Base-by-base conservation (phyloP, 2,329 filamentous ascomycete species). In the Pseudogymnoascus verrucosus region DNA sequence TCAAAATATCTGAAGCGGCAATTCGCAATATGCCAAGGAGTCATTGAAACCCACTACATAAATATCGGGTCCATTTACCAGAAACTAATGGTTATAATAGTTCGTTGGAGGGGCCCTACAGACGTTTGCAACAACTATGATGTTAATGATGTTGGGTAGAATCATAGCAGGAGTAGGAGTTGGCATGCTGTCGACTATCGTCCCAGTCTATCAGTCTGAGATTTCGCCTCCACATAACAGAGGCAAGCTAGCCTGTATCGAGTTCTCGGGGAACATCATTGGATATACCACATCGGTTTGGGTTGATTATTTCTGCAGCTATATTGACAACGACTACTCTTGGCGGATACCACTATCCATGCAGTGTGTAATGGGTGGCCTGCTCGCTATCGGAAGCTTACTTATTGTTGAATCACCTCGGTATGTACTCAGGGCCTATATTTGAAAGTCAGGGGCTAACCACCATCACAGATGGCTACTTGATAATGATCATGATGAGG, bases 221-320 rank as follows among this genome's bases (percentile, higher is more conserved):
- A 96, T 96, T 72, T 97, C 93, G 47, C 95, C 95, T 60, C 92
- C 95, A 4, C 95, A 99, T 73, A 98, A 96, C 76, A 85, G 95
- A 71, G 95, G 95, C 67, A 96, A 95, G 77, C 82, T 99, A 66
- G 95, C 93, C 23, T 98, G 95, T 75, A 98, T 99, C 69, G 95
- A 99, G 75, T 99, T 98, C 73, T 93, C 93, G 0, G 95, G 95
- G 62, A 99, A 99, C 76, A 96, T 99, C 67, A 88, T 91, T 66
- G 95, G 95, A 34, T 99, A 99, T 74, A 89, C 93, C 63, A 92
- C 91, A 62, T 98, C 93, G 70, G 93, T 98, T 21, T 99, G 95
- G 95, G 93, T 98, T 28, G 95, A 99, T 76, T 99, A 98, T 77
- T 93, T 95, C 71, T 97, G 93, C 77, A 95, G 90, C 64, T 97